Evolutionary conservation across 1,284 basidiomycete genomes (phyloP), one percentile per base, ranked within the genome.

Genomic region (Salmacisia buchloeana): DNA sequence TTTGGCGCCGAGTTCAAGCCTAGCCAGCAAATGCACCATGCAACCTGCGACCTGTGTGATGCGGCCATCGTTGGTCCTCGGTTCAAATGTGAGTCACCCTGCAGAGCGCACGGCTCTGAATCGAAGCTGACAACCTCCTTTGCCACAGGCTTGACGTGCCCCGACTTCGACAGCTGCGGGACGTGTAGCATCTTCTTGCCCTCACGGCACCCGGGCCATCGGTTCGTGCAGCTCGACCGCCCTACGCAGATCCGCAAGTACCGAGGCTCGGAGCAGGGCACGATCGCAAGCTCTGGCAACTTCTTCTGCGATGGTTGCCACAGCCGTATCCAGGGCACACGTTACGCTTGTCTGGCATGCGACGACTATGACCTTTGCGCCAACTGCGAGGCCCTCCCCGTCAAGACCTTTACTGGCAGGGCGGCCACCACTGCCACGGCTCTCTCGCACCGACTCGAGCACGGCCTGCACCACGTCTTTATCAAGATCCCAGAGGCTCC

Each of bases 131-230:
- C 58, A 6, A 34, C 54, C 25, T 23, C 54, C 3, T 18, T n/a
- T n/a, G n/a, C n/a, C n/a, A n/a, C 61, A 57, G 63, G 67, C 60
- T 27, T 71, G 4, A 57, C 59, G 13, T 72, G 70, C 58, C 65
- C 63, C 29, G 65, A 71, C 58, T 72, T 63, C 61, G 71, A 72
- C 58, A 56, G 49, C n/a, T 71, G 71, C 38, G 2, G 13, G 5
- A 25, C 21, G 29, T 69, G 71, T 33, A 27, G 59, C 13, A n/a
- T 33, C 2, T n/a, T 12, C 2, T 29, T 59, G 6, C 43, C 41
- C 13, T 9, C 5, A 7, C 10, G n/a, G 21, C 71, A 72, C 57
- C 69, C 67, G n/a, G 64, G 56, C 10, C 71, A 72, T 33, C 59
- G 49, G 25, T 61, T 69, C 34, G 25, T 68, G 31, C 61, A 18